Conservation (phyloP, 768 basidiomycete genomes). For the Boletellus ananas region DNA sequence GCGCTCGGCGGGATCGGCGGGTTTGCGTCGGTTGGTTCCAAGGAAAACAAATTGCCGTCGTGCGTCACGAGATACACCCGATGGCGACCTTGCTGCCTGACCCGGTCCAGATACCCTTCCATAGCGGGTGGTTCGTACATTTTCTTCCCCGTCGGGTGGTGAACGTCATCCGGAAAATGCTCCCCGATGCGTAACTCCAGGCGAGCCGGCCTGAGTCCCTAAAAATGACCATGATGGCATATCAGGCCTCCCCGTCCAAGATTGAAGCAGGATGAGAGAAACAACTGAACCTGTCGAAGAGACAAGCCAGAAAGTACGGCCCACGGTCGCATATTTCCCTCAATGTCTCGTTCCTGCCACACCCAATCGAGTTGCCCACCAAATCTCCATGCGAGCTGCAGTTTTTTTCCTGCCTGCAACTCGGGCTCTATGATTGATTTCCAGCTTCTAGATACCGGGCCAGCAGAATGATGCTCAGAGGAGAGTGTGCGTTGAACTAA, state of each 20-base stretch:
- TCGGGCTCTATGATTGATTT: slow-evolving; percentile 54
- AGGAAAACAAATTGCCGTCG: slow-evolving; percentile 66
- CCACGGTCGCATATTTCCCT: slow-evolving; percentile 63
- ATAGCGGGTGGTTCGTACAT: slow-evolving; percentile 75
- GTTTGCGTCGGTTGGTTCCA: slow-evolving; percentile 48
- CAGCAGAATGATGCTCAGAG: slow-evolving; percentile 29
- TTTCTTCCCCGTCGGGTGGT: slow-evolving; percentile 37
- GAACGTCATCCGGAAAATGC: slow-evolving; percentile 54
- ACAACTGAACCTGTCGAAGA: slow-evolving; percentile 55
- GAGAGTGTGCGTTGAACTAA: slow-evolving; percentile 56
- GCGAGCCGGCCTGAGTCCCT: slow-evolving; percentile 44
- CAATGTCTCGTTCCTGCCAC: slow-evolving; percentile 64
- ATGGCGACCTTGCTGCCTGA: slow-evolving; percentile 55
- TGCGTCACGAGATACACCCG: slow-evolving; percentile 69
- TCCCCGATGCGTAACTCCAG: slow-evolving; percentile 74
- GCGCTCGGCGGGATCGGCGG: slow-evolving; percentile 69
- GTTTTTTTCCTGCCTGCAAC: slow-evolving; percentile 48
- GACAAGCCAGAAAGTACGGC: slow-evolving; percentile 73
- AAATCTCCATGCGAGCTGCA: slow-evolving; percentile 78
- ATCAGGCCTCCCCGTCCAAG: slow-evolving; percentile 11
- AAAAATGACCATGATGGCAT: not conserved
- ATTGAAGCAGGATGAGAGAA: not conserved
- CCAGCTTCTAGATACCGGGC: slow-evolving; percentile 46
- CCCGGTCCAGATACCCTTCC: slow-evolving; percentile 82
- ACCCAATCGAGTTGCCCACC: slow-evolving; percentile 83